Conservation (phyloP, 768 basidiomycete species). For the Termitomyces sp. region DNA sequence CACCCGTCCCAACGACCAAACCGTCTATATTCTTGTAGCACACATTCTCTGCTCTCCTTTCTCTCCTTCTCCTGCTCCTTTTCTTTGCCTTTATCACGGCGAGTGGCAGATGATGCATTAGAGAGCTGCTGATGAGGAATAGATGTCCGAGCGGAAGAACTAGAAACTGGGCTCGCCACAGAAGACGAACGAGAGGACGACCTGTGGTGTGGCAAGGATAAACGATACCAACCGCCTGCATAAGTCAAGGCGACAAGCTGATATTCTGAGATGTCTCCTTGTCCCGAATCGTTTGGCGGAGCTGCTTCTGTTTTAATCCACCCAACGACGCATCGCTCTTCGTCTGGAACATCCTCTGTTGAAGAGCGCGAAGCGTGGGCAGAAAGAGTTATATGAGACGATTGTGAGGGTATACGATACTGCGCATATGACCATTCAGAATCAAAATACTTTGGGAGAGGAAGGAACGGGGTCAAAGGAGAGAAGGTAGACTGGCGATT, state of each 20-base stretch:
- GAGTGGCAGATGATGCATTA: constrained; percentile 48
- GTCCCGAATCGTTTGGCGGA: constrained; percentile 27
- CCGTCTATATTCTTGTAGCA: constrained; percentile 70
- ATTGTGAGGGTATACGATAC: constrained; percentile 83
- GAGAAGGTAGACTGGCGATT: constrained; percentile 85
- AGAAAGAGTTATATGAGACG: constrained; percentile 74
- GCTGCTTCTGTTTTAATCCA: constrained; percentile 65
- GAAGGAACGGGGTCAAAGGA: constrained; percentile 72
- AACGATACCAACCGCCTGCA: constrained; percentile 88
- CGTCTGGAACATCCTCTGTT: constrained; percentile 60
- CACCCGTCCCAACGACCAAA: constrained; percentile 92
- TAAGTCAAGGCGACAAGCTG: constrained; percentile 85
- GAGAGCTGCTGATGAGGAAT: constrained; percentile 40
- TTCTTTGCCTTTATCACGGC: constrained; percentile 59
- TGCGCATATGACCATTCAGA: constrained; percentile 98
- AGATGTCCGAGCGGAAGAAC: constrained; percentile 42
- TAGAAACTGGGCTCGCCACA: constrained; percentile 15
- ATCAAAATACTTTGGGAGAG: constrained; percentile 85
- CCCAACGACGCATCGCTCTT: constrained; percentile 83
- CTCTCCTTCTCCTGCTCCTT: constrained; percentile 51
- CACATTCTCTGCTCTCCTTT: constrained; percentile 61
- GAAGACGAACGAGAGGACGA: constrained; percentile 11
- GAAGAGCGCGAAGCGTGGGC: constrained; percentile 52
- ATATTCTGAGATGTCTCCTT: constrained; percentile 38
- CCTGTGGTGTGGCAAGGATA: constrained; percentile 51